Evolutionary conservation across 2,329 filamentous ascomycete species (phyloP).

Genomic region (Arthrobotrys musiformis): DNA sequence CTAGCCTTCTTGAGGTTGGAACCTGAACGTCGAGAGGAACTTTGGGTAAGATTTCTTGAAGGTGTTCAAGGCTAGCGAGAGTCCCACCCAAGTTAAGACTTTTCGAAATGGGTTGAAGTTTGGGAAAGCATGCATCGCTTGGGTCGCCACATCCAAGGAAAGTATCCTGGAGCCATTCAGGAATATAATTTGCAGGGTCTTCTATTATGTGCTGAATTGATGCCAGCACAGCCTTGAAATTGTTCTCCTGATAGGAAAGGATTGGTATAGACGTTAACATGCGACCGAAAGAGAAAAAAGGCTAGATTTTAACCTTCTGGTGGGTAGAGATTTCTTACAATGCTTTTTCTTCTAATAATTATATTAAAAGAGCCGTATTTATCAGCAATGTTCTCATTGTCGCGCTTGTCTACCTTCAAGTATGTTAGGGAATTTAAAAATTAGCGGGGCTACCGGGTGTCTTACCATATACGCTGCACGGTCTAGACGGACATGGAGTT

Average conservation of each 20-base stretch:
- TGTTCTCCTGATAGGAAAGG: conserved; percentile 75
- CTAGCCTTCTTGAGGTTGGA: conserved; percentile 3
- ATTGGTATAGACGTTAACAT: no score
- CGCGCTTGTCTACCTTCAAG: conserved; percentile 72
- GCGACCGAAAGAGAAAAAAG: not conserved
- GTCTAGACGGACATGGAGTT: conserved; percentile 84
- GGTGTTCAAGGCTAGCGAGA: conserved; percentile 93
- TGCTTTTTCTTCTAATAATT: conserved; percentile 80
- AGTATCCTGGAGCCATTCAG: conserved; percentile 93
- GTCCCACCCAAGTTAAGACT: conserved; percentile 92
- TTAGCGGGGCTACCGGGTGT: not conserved
- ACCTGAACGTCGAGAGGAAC: conserved; percentile 64
- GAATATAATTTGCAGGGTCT: conserved; percentile 80
- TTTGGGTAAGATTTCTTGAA: conserved; percentile 88
- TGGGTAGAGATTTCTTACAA: conserved; percentile 61
- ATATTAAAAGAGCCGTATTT: conserved; percentile 88
- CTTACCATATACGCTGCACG: conserved; percentile 74
- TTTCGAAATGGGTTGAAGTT: conserved; percentile 79
- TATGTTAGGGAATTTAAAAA: conserved; percentile 2
- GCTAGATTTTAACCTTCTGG: not conserved
- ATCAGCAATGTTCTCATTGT: conserved; percentile 75
- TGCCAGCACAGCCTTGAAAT: conserved; percentile 92
- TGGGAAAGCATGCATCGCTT: conserved; percentile 84
- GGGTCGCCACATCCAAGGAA: conserved; percentile 98
- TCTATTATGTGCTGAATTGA: conserved; percentile 88